Evolutionary conservation across 2,329 filamentous ascomycete genomes (phyloP).

Genomic region (Zymoseptoria pseudotritici): DNA sequence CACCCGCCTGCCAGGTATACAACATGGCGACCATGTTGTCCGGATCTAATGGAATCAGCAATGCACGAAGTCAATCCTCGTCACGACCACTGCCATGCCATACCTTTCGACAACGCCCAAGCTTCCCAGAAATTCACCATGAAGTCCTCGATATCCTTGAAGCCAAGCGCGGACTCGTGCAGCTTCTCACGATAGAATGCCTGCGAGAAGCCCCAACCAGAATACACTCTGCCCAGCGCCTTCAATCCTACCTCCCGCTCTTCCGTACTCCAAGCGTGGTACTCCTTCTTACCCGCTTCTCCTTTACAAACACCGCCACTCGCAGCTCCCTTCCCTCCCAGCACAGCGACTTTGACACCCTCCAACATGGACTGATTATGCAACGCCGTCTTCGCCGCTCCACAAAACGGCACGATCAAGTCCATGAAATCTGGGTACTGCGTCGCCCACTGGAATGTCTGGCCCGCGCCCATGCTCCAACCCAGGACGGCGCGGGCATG

Average conservation of each 20-base stretch:
- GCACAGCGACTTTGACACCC: slow-evolving; percentile 53
- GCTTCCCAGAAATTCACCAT: slow-evolving; percentile 68
- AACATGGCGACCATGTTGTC: slow-evolving; percentile 70
- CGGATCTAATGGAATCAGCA: slow-evolving; percentile 44
- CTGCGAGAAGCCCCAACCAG: slow-evolving; percentile 74
- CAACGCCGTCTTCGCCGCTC: slow-evolving; percentile 54
- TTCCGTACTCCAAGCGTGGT: slow-evolving; percentile 29
- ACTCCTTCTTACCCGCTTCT: slow-evolving; percentile 34
- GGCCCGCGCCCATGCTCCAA: slow-evolving; percentile 43
- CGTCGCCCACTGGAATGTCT: slow-evolving; percentile 42
- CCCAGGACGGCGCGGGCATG: slow-evolving; percentile 53
- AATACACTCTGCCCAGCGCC: slow-evolving; percentile 61
- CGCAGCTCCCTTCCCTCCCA: slow-evolving; percentile 49
- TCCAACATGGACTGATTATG: slow-evolving; percentile 65
- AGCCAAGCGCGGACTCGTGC: slow-evolving; percentile 59
- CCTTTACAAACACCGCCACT: slow-evolving; percentile 47
- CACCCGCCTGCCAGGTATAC: slow-evolving; percentile 69
- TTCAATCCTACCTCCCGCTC: slow-evolving; percentile 53
- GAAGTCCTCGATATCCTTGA: slow-evolving; percentile 63
- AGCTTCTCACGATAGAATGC: slow-evolving; percentile 67
- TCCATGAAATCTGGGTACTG: slow-evolving; percentile 53
- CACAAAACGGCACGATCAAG: slow-evolving; percentile 58
- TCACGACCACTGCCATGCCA: no score
- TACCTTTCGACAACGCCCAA: slow-evolving; percentile 62
- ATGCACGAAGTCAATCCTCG: not conserved